phyloP scores from a whole-genome alignment of 495 filamentous ascomycete species.

The Arthonia radiata region DNA sequence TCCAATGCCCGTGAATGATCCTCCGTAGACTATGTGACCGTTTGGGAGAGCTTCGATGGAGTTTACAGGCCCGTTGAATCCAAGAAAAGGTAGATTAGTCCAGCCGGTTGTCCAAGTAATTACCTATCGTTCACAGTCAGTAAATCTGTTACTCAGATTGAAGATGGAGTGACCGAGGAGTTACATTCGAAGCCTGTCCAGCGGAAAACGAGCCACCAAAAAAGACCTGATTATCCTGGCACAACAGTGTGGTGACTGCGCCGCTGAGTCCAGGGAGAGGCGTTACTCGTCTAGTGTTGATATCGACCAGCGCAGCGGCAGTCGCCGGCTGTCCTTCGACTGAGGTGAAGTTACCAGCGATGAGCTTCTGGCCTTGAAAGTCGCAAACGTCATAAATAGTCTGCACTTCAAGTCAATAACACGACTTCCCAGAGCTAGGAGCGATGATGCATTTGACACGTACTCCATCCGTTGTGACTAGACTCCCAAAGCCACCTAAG shows the following conservation, averaged over 20 bases:
- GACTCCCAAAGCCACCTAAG: no score
- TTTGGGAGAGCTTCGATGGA: conserved; percentile 57
- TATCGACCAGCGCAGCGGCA: conserved; percentile 60
- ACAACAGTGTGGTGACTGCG: conserved; percentile 54
- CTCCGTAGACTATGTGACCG: conserved; percentile 76
- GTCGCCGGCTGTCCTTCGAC: conserved; percentile 48
- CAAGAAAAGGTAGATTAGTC: conserved; percentile 70
- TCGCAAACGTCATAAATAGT: no score
- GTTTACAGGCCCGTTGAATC: conserved; percentile 82
- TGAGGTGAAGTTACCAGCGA: conserved; percentile 94
- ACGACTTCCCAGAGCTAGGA: no score
- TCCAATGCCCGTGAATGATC: conserved; percentile 73
- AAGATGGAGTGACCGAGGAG: no score
- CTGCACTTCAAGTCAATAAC: no score
- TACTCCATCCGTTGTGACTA: no score
- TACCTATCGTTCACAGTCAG: no score
- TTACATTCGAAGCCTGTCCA: conserved; percentile 63
- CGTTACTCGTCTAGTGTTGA: conserved; percentile 36
- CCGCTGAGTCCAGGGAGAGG: conserved; percentile 58
- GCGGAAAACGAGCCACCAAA: conserved; percentile 69
- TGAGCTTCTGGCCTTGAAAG: no score
- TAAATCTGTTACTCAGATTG: no score
- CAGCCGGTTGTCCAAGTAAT: conserved; percentile 42
- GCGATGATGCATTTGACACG: no score
- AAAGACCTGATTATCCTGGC: conserved; percentile 62